Conservation (phyloP, 192 early-diverging fungal genomes). For the Coemansia sp. region DNA sequence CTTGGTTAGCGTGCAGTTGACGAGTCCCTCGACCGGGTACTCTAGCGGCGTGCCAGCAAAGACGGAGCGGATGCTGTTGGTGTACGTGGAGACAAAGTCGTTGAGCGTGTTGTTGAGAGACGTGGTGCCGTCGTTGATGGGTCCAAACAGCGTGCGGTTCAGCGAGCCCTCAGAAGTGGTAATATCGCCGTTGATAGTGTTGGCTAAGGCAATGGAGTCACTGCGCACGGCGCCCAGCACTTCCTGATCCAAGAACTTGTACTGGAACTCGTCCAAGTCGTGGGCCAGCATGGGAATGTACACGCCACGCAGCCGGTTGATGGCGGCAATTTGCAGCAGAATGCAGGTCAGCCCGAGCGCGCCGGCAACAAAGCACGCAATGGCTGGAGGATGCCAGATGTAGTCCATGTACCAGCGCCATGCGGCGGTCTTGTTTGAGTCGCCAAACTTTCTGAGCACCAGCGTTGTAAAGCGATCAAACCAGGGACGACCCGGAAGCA, state of each 20-base stretch:
- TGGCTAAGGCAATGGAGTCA: constrained; percentile 26
- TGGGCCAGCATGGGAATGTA: constrained; percentile 26
- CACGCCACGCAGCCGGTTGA: constrained; percentile 31
- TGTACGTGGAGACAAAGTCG: constrained; percentile 31
- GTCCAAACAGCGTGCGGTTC: constrained; percentile 36
- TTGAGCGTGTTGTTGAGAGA: constrained; percentile 40
- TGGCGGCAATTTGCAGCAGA: constrained; percentile 20
- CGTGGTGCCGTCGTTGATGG: constrained; percentile 25
- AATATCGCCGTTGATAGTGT: constrained; percentile 29
- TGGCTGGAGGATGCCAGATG: constrained; percentile 32
- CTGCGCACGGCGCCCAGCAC: constrained; percentile 22
- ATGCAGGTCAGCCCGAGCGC: constrained; percentile 25
- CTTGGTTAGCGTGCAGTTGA: constrained; percentile 50
- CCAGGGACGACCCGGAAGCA: constrained; percentile 25
- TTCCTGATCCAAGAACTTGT: constrained; percentile 12
- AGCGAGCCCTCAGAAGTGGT: constrained; percentile 8
- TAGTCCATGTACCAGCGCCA: constrained; percentile 52
- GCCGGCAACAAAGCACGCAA: constrained; percentile 46
- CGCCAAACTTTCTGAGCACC: constrained; percentile 12
- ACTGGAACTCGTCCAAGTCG: constrained; percentile 24
- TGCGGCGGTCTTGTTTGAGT: constrained; percentile 16
- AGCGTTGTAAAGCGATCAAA: constrained; percentile 14
- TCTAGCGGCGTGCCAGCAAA: constrained; percentile 37
- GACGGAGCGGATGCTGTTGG: constrained; percentile 21
- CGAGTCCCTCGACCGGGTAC: constrained; percentile 35